Base-by-base conservation (phyloP, 1,139 yeast species). In the Suhomyces bolitotheri region DNA sequence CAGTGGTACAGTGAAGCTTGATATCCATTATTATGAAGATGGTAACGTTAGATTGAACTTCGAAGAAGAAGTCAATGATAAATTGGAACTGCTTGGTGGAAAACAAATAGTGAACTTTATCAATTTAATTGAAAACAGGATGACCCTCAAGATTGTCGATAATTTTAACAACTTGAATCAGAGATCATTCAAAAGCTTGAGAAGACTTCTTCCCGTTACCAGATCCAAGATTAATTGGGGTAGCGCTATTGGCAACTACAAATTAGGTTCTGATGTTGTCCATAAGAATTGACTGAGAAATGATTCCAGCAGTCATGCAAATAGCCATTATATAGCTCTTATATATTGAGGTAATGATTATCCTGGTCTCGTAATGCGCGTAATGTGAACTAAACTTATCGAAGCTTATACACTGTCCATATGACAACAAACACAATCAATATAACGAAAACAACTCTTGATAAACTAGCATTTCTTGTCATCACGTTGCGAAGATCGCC, bases 221-320 rank as follows among this genome's bases (percentile, higher is more conserved):
- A 76, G 96, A 55, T 77, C 96, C 11, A 89, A 85, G 61, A 83
- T 92, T 55, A 86, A 88, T 59, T 92, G 98, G 98, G 96, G 96
- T 27, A 85, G 78, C 54, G 89, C 96, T 12, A 87, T 89, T 51
- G 95, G 95, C 11, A 85, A 82, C 56, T 89, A 89, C 64, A 78
- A 89, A 53, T 70, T 90, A 34, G 97, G 97, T 13, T 82, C 84
- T 49, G 96, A 88, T 60, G 90, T 84, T 23, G 81, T 70, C n/a
- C 61, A 69, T 43, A 31, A 25, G 8, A 36, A 33, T 16, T 36
- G 21, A 25, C 15, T 7, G 6, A 14, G 13, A 9, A 7, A 8
- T 13, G 7, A 17, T 13, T 10, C 19, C 14, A 10, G 14, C 14
- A 11, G n/a, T n/a, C n/a, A n/a, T n/a, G n/a, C n/a, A n/a, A n/a